Conservation (phyloP, 2,329 filamentous ascomycete genomes). For the Penicillium vulpinum region DNA sequence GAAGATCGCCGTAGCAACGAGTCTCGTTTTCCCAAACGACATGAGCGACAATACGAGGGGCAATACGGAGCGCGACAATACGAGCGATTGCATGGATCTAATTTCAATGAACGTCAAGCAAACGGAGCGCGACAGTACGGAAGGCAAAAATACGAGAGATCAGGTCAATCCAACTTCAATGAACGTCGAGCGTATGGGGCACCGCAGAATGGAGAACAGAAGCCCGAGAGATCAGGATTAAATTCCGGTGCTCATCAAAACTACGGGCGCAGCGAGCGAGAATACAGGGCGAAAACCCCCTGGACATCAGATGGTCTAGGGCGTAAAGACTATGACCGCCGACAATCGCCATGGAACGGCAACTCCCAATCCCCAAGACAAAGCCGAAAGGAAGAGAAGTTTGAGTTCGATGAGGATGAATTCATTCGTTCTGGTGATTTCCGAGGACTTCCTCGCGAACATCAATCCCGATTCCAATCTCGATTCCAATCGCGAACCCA, state of each 20-base stretch:
- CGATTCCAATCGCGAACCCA: conserved; percentile 7
- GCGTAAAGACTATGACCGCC: not conserved
- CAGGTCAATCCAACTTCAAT: not conserved
- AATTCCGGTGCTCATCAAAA: not conserved
- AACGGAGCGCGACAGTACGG: not conserved
- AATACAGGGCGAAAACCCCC: not conserved
- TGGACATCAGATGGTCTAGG: not conserved
- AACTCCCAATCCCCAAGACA: not conserved
- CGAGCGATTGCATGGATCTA: not conserved
- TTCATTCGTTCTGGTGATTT: conserved; percentile 36
- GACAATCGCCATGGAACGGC: not conserved
- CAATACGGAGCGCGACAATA: conserved; percentile 5
- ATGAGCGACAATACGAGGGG: not conserved
- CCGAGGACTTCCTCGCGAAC: conserved; percentile 24
- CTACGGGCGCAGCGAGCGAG: not conserved
- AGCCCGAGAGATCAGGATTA: not conserved
- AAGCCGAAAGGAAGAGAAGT: not conserved
- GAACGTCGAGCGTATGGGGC: not conserved
- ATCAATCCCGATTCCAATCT: conserved; percentile 15
- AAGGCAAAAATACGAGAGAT: not conserved
- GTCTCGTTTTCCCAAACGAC: not conserved
- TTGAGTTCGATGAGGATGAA: conserved; percentile 31
- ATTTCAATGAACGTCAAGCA: not conserved
- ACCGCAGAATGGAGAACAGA: not conserved
- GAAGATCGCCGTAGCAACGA: conserved; percentile 8